Evolutionary conservation across 2,329 filamentous ascomycete species (phyloP).

Genomic region (Microsporum canis): DNA sequence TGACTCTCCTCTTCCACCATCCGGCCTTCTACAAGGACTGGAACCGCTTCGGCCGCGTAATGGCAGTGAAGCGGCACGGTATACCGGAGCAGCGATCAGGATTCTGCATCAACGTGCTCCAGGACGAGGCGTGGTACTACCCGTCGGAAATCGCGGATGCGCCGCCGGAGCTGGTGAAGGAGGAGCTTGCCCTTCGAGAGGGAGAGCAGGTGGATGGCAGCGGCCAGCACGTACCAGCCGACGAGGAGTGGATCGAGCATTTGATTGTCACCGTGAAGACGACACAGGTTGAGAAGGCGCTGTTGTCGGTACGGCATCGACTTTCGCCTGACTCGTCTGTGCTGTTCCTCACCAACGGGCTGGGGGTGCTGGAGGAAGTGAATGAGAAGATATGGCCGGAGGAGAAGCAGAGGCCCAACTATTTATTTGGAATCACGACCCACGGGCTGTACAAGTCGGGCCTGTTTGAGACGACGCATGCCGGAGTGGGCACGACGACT

Average conservation of each 20-base stretch:
- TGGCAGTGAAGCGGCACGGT: conserved; percentile 30
- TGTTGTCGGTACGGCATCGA: conserved; percentile 55
- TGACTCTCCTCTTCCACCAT: conserved; percentile 68
- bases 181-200: conserved; percentile 5
- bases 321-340: conserved; percentile 60
- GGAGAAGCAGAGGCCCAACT: conserved; percentile 54
- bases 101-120: conserved; percentile 34
- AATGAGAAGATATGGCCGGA: conserved; percentile 61
- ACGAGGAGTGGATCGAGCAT: conserved; percentile 51
- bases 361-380: conserved; percentile 72
- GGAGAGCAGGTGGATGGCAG: background rate
- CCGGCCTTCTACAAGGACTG: conserved; percentile 28
- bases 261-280: conserved; percentile 73
- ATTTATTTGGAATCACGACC: conserved; percentile 58
- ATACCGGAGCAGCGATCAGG: conserved; percentile 34
- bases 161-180: background rate
- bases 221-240: conserved; percentile 8
- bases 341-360: conserved; percentile 66
- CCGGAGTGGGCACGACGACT: conserved; percentile 48
- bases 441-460: conserved; percentile 44
- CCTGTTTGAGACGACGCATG: conserved; percentile 46
- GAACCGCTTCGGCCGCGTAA: conserved; percentile 20
- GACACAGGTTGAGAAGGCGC: conserved; percentile 51
- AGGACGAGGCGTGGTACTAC: conserved; percentile 25
- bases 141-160: conserved; percentile 16